phyloP scores from a whole-genome alignment of 148 eudicot species.

The Rhododendron molle region DNA sequence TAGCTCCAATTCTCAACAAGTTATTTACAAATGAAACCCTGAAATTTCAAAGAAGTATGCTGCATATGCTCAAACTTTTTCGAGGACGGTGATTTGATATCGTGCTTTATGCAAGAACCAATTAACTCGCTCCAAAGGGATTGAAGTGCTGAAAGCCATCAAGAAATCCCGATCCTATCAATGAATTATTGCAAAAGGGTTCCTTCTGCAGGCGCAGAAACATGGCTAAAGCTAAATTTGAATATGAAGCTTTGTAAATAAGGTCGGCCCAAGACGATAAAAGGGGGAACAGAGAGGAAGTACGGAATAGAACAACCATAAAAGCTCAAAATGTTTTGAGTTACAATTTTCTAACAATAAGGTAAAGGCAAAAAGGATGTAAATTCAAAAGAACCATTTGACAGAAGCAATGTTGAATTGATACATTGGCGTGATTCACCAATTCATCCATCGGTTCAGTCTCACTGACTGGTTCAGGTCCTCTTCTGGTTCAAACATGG shows the following conservation, averaged over 20 bases:
- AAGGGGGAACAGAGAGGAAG: neutral
- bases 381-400: neutral
- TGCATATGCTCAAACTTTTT: neutral
- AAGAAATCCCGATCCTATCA: neutral
- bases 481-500: neutral
- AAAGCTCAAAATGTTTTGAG: neutral
- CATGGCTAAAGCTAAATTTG: neutral
- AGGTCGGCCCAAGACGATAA: neutral
- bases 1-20: neutral
- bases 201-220: neutral
- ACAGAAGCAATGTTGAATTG: neutral
- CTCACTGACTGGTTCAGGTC: neutral
- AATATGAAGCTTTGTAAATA: neutral
- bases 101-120: neutral
- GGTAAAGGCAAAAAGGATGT: neutral
- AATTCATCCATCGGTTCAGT: neutral
- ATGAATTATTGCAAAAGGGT: neutral
- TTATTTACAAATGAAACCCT: neutral
- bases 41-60: neutral
- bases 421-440: neutral
- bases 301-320: neutral
- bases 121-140: neutral
- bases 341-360: neutral
- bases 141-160: neutral
- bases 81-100: neutral